Base-by-base conservation (phyloP, 176 grass and related monocot genomes). In the Aegilops sharonensis region DNA sequence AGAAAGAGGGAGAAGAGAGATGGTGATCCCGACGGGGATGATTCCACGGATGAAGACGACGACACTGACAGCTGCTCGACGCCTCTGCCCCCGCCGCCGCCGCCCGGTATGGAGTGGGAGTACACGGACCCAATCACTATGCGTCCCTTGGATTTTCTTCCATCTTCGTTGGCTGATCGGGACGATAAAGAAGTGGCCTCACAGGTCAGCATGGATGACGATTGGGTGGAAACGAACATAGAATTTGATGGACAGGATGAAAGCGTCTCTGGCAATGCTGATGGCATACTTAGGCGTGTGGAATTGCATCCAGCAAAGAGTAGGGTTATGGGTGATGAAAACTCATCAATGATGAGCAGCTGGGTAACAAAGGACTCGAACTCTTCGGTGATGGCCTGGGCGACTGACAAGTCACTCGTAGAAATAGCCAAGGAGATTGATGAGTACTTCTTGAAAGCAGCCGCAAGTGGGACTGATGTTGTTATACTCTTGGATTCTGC, bases 391-490 rank as follows among this genome's bases (percentile, higher is more conserved):
- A 48, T 84, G 15, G 83, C 67, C 9, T 94, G 74, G 92, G 90
- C 78, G 73, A 92, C 62, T 77, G 86, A 90, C 64, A 92, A 82
- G 83, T 93, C 92, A 43, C 85, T 99, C 60, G 70, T 88, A 12
- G 89, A 81, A 71, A 91, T 99, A 74, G 85, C 90, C 45, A 97
- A 91, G 83, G 94, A 99, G 83, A 89, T 99, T 42, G 97, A 99
- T 78, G 94, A 97, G 39, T 95, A 93, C 80, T 97, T 99, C 86
- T 87, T 99, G 81, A 99, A 91, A 91, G 97, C 97, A 45, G 97
- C 94, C 7, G 94, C 94, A 11, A 90, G 89, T 73, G 97, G 97
- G 37, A 95, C 61, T 13, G 97, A 97, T 68, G 91, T 97, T 40
- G 87, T 91, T 61, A 35, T 86, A 81, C 81, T 97, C 87, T 88